Base-by-base conservation (phyloP, 2,329 filamentous ascomycete species). In the Diaporthe eres region DNA sequence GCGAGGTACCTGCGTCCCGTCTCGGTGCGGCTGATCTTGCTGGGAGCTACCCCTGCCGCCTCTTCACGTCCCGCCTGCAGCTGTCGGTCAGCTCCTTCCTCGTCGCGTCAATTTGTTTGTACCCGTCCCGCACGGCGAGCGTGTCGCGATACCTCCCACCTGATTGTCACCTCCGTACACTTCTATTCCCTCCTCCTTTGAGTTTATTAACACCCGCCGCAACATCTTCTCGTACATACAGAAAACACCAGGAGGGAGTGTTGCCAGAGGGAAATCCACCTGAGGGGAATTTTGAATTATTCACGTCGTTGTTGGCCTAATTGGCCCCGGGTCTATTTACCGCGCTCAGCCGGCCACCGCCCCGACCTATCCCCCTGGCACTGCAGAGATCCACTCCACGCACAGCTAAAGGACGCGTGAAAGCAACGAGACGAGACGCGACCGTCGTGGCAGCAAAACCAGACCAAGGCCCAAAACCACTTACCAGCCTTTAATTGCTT, bases 401-500 rank as follows among this genome's bases (percentile, higher is more conserved):
- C 53, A 39, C 63, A 31, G 31, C 31, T 25, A 70, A 19, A 55
- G 49, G 34, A 70, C 65, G 65, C 65, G 65, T 70, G 65, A 70
- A 39, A 70, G 65, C 65, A 9, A 65, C 61, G 47, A 70, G 65
- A 74, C 75, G 73, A 65, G 73, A 74, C 72, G 67, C 65, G 67
- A 72, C 28, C 42, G 42, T 65, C 75, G 51, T 67, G 61, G 70
- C 60, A 68, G 61, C 60, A 77, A 75, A 77, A 74, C 76, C 74
- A 73, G 73, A 74, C 70, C 76, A 51, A 71, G 28, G 47, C 63
- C 61, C 72, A 53, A 70, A 70, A 70, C 65, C 65, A 70, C 65
- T 70, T 70, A 70, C 65, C 70, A 57, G 49, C 71, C 65, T 71
- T 75, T 71, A 75, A 72, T 77, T 77, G 61, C 60, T 55, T 72